Conservation (phyloP, 306 rosid genomes). For the Acacia acuminata region DNA sequence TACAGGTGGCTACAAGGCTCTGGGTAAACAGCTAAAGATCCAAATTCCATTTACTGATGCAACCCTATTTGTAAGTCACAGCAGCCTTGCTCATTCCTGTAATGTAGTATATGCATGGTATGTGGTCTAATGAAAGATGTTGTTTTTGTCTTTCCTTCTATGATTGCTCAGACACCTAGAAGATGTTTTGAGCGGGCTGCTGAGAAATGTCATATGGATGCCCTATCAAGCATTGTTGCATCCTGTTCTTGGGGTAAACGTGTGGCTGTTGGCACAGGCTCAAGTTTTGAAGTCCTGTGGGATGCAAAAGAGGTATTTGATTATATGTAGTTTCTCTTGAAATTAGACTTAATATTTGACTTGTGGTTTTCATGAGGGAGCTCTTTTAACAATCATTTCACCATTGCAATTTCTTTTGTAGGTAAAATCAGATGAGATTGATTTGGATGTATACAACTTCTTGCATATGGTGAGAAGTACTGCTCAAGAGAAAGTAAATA, state of each 20-base stretch:
- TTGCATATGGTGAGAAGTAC: constrained; percentile 63
- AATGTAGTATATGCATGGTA: background rate
- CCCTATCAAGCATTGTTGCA: constrained; percentile 82
- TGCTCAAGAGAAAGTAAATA: constrained; percentile 54
- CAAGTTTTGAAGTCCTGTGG: constrained; percentile 83
- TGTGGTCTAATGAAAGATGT: constrained; percentile 7
- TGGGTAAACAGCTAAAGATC: constrained; percentile 65
- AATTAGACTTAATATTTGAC: constrained; percentile 23
- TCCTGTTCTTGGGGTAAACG: constrained; percentile 97
- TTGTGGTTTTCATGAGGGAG: background rate
- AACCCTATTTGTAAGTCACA: constrained; percentile 73
- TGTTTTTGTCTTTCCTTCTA: constrained; percentile 24
- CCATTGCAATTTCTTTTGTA: constrained; percentile 37
- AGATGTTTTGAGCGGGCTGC: constrained; percentile 94
- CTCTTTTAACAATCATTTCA: constrained; percentile 21
- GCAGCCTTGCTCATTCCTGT: constrained; percentile 24
- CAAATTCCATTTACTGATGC: constrained; percentile 98
- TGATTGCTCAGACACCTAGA: constrained; percentile 73
- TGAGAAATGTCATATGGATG: constrained; percentile 78
- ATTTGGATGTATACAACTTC: constrained; percentile 73
- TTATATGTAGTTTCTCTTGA: background rate
- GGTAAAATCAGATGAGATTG: constrained; percentile 57
- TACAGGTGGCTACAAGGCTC: constrained; percentile 84
- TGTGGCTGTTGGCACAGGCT: constrained; percentile 94
- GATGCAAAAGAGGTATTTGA: constrained; percentile 66